A percentile compares a stretch with the other conserved stretches of the same genome.
Evolutionary conservation across 2,329 filamentous ascomycete species (phyloP).

Genomic region (Fusarium proliferatum): DNA sequence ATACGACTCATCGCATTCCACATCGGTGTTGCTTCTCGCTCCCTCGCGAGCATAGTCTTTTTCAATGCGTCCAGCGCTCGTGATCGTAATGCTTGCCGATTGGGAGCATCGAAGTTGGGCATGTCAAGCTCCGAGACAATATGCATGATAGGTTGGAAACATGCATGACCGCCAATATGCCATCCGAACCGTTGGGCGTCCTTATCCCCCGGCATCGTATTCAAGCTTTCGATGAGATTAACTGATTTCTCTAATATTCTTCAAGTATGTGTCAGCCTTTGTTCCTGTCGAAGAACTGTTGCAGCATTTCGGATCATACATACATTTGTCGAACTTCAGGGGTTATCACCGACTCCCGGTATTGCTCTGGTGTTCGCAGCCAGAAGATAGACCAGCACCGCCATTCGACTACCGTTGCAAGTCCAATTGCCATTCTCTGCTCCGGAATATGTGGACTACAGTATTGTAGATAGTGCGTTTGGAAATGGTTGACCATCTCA

Average conservation of each 20-base stretch:
- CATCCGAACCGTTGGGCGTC: not conserved
- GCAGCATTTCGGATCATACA: not conserved
- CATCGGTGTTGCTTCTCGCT: not conserved
- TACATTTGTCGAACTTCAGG: slow-evolving; percentile 1
- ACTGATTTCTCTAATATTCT: not conserved
- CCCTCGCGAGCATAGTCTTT: not conserved
- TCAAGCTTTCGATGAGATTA: not conserved
- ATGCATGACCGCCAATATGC: not conserved
- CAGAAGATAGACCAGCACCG: slow-evolving; percentile 6
- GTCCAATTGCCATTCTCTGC: not conserved
- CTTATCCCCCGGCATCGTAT: not conserved
- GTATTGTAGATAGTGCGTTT: not conserved
- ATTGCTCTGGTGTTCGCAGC: not conserved
- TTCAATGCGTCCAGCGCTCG: not conserved
- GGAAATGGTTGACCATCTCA: not conserved
- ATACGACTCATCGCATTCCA: slow-evolving; percentile 4
- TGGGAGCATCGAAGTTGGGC: not conserved
- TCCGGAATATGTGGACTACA: not conserved
- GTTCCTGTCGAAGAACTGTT: not conserved
- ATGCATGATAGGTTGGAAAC: slow-evolving; percentile 3
- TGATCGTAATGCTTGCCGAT: not conserved
- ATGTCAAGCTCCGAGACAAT: slow-evolving; percentile 1
- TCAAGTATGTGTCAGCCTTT: not conserved
- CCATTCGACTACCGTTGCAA: not conserved
- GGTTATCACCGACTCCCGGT: not conserved